phyloP scores from a whole-genome alignment of 2,329 filamentous ascomycete genomes.

The Calycina marina region DNA sequence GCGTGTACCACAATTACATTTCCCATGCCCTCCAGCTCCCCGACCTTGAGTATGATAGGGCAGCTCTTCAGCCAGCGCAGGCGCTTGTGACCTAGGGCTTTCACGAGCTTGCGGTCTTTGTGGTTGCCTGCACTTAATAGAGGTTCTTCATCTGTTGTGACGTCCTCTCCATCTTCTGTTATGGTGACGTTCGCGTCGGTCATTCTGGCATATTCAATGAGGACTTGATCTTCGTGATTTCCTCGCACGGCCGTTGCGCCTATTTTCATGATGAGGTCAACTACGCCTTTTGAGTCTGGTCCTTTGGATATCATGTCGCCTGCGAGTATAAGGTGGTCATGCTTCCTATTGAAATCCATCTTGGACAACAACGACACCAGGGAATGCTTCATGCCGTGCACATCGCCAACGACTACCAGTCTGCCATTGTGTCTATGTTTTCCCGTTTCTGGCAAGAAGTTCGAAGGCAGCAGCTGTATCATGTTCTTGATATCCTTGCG shows the following conservation, averaged over 20 bases:
- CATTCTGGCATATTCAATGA: constrained; percentile 43
- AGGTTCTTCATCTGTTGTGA: constrained; percentile 15
- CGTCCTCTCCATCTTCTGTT: constrained; percentile 11
- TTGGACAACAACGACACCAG: constrained; percentile 52
- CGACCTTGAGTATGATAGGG: constrained; percentile 65
- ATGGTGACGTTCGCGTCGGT: constrained; percentile 17
- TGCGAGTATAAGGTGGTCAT: constrained; percentile 61
- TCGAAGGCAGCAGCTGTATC: constrained; percentile 17
- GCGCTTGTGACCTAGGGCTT: constrained; percentile 32
- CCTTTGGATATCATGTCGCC: constrained; percentile 81
- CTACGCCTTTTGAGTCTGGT: constrained; percentile 64
- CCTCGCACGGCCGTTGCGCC: constrained; percentile 74
- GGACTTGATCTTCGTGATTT: constrained; percentile 79
- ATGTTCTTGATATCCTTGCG: constrained; percentile 17
- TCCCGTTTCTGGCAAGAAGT: constrained; percentile 18
- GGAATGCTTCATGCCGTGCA: constrained; percentile 71
- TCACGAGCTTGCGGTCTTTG: constrained; percentile 17
- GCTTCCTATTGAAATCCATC: constrained; percentile 42
- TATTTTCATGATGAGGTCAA: constrained; percentile 58
- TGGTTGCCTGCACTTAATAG: constrained; percentile 18
- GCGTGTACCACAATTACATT: constrained; percentile 69
- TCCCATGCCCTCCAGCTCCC: constrained; percentile 43
- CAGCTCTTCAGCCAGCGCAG: constrained; percentile 53
- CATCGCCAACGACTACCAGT: constrained; percentile 75
- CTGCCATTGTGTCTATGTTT: constrained; percentile 33